Evolutionary conservation across 148 eudicot genomes (phyloP), one percentile per base, ranked within the genome.

Genomic region (Vaccinium myrtillus): DNA sequence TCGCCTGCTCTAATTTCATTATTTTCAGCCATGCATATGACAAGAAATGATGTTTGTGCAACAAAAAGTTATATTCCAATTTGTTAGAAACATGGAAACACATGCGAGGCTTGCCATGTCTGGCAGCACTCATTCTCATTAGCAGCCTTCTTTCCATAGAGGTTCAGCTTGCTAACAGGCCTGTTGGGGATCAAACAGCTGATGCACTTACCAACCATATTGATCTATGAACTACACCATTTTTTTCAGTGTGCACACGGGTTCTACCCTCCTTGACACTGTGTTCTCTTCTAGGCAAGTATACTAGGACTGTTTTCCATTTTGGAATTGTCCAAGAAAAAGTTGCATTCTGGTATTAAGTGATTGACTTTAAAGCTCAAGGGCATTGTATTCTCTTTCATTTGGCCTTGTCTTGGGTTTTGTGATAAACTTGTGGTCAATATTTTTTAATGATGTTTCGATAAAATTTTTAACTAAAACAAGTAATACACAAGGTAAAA

Each of bases 101-200:
- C 48, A 39, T 36, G 36, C 2, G 27, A 79, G 16, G 70, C 18
- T 56, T 79, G 48, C 39, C 21, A 3, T 54, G 39, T 54, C 8
- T 55, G 78, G 78, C 75, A 16, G 23, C 81, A 55, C 67, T 30
- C 67, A 36, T 54, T 78, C 36, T 56, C 59, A 18, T 54, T 27
- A 23, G 11, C 21, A 27, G 23, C 21, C 4, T 30, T 32, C 46
- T 79, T 54, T 79, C 65, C 61, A 55, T 36, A 16, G 67, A 9
- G 49, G 67, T 49, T 79, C 48, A 56, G 48, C 82, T 56, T 4
- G 27, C 50, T 79, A 30, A 55, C n/a, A 16, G 16, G 65, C 50
- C 82, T 79, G 14, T 16, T 16, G 46, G 49, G 50, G 43, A 30
- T 67, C 69, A 56, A 79, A 56, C 82, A 79, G 32, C 73, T 80